Evolutionary conservation across 2,329 filamentous ascomycete genomes (phyloP), one percentile per base, ranked within the genome.

Genomic region (Claviceps sp.): DNA sequence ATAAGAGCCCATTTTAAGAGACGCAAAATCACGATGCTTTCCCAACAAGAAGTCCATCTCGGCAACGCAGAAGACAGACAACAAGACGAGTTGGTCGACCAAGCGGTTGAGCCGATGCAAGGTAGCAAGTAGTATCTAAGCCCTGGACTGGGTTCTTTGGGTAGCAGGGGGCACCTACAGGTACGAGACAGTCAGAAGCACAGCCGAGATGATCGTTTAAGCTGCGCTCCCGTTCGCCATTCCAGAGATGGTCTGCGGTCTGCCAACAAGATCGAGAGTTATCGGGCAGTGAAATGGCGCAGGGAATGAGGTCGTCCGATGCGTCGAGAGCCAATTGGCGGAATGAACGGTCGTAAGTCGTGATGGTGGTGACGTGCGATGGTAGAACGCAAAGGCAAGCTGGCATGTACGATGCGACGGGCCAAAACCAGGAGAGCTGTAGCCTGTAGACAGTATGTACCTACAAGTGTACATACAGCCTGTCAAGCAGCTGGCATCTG

Each of bases 171-270:
- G 24, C 13, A 51, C 48, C 8, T 51, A 47, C 44, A 38, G 39
- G 5, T 14, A n/a, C 34, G 24, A 47, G 53, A 52, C 41, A 43
- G 43, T 54, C 54, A 56, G 55, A 56, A 56, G 55, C 58, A 56
- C 48, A 49, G 56, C 45, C 39, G 50, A 54, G 53, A 51, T 47
- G 41, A 55, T 55, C 50, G 16, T 19, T 56, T 47, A 61, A 50
- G 56, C 46, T 47, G 50, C 50, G 40, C 19, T 53, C 53, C 56
- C 49, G 43, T 52, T 50, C 50, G 57, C 58, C 56, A 59, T 60
- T 52, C 43, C 50, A 57, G 41, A 45, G 37, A 17, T 19, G 16
- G 24, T 34, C 34, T 52, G 41, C 46, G 16, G 24, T 34, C 34
- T 52, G 41, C 46, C 13, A 34, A 19, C 49, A 50, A 30, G 22